Evolutionary conservation across 1,139 yeast species (phyloP), one percentile per base, ranked within the genome.

Genomic region (Candida sojae): DNA sequence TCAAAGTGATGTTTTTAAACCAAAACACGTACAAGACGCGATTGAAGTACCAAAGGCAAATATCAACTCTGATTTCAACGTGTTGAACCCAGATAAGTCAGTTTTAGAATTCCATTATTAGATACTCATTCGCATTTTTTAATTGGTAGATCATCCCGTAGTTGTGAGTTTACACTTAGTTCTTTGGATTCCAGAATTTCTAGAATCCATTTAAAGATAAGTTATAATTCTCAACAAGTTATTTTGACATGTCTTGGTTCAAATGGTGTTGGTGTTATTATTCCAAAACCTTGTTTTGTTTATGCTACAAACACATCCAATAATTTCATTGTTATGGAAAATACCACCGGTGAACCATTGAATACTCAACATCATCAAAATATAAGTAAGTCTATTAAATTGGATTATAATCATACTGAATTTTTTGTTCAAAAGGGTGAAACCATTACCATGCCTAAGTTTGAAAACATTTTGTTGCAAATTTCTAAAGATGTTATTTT

Each of bases 61-160:
- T 43, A 64, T 66, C 47, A 68, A 69, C 56, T 47, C 61, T 10
- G 71, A 70, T 53, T 73, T 75, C 58, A 68, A 74, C 53, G 64
- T 75, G 26, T 60, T 77, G 47, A 66, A 70, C 43, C 79, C 80
- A 1, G 70, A 71, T 50, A 57, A 67, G 12, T 55, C 61, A 13
- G 75, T 77, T 30, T 69, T 50, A 63, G 75, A 43, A 63, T 76
- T 21, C 78, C 76, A 1, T 65, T 74, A 45, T 46, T 59, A 23
- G 48, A 61, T 2, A 49, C 54, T 30, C 61, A 60, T 39, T 50
- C 61, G 9, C 59, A 61, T 25, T 55, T 74, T 39, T 56, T 64
- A 8, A 66, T 88, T 49, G 95, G 95, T 6, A 74, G 95, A 53
- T 84, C 90, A 5, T 81, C 89, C 13, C 74, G 77, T 60, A 68